Percentiles rank a stretch among this genome's conserved stretches.
These are phyloP conservation scores for Dacryopinax primogenitus DNA, from an alignment of 768 basidiomycete genomes.

Conservation along the genomic window DNA sequence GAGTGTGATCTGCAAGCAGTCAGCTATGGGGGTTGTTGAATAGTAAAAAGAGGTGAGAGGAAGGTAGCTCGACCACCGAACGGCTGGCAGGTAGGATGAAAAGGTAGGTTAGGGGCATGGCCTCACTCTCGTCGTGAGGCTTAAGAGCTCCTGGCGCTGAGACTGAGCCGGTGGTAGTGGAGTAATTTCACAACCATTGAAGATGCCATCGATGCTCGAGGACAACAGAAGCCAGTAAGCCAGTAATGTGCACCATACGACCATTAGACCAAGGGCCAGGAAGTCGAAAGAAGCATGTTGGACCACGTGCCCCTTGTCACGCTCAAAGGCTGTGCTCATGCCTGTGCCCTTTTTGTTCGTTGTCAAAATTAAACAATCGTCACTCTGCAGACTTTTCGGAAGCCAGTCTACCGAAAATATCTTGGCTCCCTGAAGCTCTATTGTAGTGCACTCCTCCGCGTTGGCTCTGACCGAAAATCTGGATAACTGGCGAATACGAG, in stretches of 20 bases:
- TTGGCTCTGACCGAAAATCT: no score
- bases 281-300: neutral
- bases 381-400: no score
- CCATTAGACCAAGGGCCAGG: neutral
- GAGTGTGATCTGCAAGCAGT: neutral
- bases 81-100: neutral
- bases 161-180: neutral
- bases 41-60: neutral
- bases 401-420: no score
- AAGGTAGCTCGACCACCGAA: neutral
- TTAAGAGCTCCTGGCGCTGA: neutral
- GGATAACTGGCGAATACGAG: no score
- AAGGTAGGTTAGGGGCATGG: neutral
- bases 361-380: no score
- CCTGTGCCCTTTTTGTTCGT: neutral
- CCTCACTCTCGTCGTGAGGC: neutral
- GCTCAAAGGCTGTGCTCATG: neutral
- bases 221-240: conserved; percentile 6
- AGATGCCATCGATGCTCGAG: conserved; percentile 1
- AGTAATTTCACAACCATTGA: neutral
- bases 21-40: neutral
- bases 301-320: neutral
- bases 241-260: neutral
- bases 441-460: no score
- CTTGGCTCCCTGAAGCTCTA: no score